A percentile compares a stretch with the other conserved stretches of the same genome.
These are phyloP conservation scores for Metschnikowia similis DNA, from an alignment of 805 yeast genomes.

Conservation along the genomic window DNA sequence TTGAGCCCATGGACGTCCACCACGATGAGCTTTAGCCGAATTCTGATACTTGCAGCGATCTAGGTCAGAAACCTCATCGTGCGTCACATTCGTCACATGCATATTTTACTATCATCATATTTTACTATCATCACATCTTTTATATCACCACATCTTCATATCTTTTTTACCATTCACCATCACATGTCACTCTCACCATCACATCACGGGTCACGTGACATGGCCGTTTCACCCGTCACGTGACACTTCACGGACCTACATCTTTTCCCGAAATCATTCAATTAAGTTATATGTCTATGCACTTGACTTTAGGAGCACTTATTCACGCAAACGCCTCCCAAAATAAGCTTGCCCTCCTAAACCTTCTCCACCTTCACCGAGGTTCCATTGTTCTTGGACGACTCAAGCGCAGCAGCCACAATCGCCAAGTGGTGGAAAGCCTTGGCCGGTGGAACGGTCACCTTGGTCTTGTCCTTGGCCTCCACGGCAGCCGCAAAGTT, in stretches of 20 bases:
- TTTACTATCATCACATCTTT: too few relatives aligned
- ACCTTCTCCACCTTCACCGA: constrained; percentile 43
- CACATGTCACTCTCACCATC: too few relatives aligned
- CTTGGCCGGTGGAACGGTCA: constrained; percentile 61
- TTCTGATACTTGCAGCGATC: too few relatives aligned
- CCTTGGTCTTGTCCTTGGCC: constrained; percentile 54
- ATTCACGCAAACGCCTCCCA: neutral
- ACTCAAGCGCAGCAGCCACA: constrained; percentile 78
- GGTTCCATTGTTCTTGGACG: constrained; percentile 53
- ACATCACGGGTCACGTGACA: too few relatives aligned
- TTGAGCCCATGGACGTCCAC: neutral
- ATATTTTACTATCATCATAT: too few relatives aligned
- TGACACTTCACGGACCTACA: too few relatives aligned
- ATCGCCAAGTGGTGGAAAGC: constrained; percentile 93
- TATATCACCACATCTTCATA: too few relatives aligned
- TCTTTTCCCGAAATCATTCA: too few relatives aligned
- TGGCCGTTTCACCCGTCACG: too few relatives aligned
- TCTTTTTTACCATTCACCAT: too few relatives aligned
- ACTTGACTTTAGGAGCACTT: neutral
- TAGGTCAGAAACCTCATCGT: too few relatives aligned
- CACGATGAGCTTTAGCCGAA: neutral
- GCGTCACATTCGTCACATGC: neutral
- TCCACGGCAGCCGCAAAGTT: constrained; percentile 55
- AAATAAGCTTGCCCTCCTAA: neutral
- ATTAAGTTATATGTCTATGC: neutral